Percentiles rank a stretch among this genome's conserved stretches.
Evolutionary conservation across 768 basidiomycete species (phyloP).

Genomic region (Rhizopogon salebrosus): DNA sequence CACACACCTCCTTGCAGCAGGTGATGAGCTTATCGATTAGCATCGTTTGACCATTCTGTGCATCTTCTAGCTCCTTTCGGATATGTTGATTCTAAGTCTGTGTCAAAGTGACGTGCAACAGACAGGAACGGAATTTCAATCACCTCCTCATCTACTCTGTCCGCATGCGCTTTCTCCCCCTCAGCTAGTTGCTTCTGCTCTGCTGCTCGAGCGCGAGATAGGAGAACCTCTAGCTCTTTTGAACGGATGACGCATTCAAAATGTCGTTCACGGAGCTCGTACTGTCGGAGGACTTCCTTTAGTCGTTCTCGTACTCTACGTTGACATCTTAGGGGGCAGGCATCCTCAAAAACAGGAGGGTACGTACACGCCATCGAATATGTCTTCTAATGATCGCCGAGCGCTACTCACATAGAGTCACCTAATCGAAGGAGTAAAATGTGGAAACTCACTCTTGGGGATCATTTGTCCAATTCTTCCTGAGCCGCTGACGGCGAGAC

Average conservation of each 20-base stretch:
- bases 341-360: conserved; percentile 2
- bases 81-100: conserved; percentile 55
- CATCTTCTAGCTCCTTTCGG: conserved; percentile 74
- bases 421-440: neutral
- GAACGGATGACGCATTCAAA: conserved; percentile 91
- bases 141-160: conserved; percentile 74
- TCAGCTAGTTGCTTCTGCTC: conserved; percentile 84
- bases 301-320: conserved; percentile 76
- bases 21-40: conserved; percentile 80
- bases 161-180: conserved; percentile 62
- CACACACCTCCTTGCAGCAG: conserved; percentile 81
- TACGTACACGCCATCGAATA: conserved; percentile 81
- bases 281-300: conserved; percentile 83
- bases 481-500: conserved; percentile 62
- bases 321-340: neutral
- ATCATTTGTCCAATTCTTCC: conserved; percentile 78
- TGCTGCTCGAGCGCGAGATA: conserved; percentile 82
- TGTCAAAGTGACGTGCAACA: neutral
- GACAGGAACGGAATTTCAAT: conserved; percentile 15
- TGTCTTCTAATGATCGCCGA: conserved; percentile 68
- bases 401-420: conserved; percentile 42
- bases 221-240: conserved; percentile 83
- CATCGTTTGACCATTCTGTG: conserved; percentile 71
- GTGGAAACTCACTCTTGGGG: conserved; percentile 56
- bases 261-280: conserved; percentile 86